These are phyloP conservation scores for Penicillium dipodomyicola DNA, from an alignment of 495 filamentous ascomycete genomes.

Conservation along the genomic window DNA sequence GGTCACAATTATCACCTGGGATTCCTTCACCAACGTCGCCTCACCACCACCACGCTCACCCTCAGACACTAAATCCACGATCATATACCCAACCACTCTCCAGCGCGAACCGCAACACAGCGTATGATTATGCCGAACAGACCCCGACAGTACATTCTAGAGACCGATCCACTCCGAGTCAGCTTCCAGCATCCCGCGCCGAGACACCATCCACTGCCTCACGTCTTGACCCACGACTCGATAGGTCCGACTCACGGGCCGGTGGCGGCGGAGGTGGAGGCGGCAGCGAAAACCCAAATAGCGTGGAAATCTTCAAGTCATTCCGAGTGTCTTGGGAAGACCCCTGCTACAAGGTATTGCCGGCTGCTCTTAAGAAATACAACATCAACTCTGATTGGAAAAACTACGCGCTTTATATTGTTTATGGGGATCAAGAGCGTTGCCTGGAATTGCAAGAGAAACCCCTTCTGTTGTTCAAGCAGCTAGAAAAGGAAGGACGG, in stretches of 20 bases:
- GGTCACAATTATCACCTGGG: conserved; percentile 62
- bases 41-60: conserved; percentile 46
- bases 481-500: conserved; percentile 89
- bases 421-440: conserved; percentile 94
- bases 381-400: conserved; percentile 97
- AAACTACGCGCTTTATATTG: conserved; percentile 95
- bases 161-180: conserved; percentile 41
- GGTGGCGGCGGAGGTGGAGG: conserved; percentile 17
- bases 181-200: conserved; percentile 39
- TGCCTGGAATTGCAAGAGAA: conserved; percentile 90
- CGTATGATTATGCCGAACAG: conserved; percentile 48
- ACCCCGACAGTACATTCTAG: conserved; percentile 26
- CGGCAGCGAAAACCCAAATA: conserved; percentile 32
- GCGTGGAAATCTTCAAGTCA: conserved; percentile 95
- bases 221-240: conserved; percentile 11
- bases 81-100: conserved; percentile 45
- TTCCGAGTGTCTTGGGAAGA: conserved; percentile 98
- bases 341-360: conserved; percentile 94
- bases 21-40: conserved; percentile 87
- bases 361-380: conserved; percentile 94
- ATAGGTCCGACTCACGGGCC: conserved; percentile 54
- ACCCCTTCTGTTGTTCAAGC: conserved; percentile 93
- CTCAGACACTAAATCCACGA: conserved; percentile 47
- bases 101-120: conserved; percentile 28
- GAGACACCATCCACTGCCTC: conserved; percentile 32